Conservation (phyloP, 2,329 filamentous ascomycete genomes). For the Fusarium marasasianum region DNA sequence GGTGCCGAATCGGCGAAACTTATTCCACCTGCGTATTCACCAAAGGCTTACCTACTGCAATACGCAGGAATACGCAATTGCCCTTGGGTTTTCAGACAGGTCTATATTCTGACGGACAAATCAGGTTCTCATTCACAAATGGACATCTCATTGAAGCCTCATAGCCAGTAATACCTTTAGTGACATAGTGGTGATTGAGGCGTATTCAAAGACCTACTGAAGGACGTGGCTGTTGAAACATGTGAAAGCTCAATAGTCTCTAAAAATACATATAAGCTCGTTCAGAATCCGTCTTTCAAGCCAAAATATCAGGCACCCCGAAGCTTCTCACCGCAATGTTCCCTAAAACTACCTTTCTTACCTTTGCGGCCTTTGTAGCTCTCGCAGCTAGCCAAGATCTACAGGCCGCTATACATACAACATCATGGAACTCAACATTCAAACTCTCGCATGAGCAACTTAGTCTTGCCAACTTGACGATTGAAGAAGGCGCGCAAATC, state of each 20-base stretch:
- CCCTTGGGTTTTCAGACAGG: no score
- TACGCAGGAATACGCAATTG: neutral
- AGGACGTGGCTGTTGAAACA: neutral
- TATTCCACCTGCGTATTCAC: neutral
- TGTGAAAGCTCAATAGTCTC: neutral
- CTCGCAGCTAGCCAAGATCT: neutral
- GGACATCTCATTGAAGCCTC: accelerated
- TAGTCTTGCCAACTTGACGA: neutral
- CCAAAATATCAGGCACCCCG: accelerated
- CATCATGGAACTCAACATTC: neutral
- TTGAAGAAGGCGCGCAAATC: neutral
- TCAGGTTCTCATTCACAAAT: accelerated
- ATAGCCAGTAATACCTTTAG: accelerated
- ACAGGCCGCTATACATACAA: neutral
- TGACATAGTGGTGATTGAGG: neutral
- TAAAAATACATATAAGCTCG: neutral
- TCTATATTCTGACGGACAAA: neutral
- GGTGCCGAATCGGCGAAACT: neutral
- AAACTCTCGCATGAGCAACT: neutral
- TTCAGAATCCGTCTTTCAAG: neutral
- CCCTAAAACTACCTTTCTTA: neutral
- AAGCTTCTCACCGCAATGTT: neutral
- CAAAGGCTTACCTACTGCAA: neutral
- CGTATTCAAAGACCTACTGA: neutral
- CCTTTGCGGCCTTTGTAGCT: neutral